A percentile compares a stretch with the other conserved stretches of the same genome.
phyloP scores from a whole-genome alignment of 2,329 filamentous ascomycete genomes.

The Hypomyces perniciosus region DNA sequence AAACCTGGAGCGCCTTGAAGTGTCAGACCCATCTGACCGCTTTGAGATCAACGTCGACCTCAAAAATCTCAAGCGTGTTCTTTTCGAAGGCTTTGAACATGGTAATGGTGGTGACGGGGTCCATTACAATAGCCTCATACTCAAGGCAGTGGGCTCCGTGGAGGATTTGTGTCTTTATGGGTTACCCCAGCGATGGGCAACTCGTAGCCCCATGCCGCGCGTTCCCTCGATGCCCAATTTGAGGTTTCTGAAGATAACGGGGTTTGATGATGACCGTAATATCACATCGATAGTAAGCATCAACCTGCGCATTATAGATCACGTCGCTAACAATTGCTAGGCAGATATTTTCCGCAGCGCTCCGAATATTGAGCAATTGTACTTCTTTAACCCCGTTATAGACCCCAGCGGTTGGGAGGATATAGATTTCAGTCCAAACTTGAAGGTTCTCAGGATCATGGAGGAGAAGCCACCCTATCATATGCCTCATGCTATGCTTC shows the following conservation, averaged over 20 bases:
- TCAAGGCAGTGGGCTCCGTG: constrained; percentile 18
- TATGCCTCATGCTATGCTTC: no score
- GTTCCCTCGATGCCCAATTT: constrained; percentile 23
- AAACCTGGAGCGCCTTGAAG: constrained; percentile 16
- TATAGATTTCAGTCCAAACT: no score
- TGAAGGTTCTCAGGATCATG: no score
- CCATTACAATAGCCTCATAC: constrained; percentile 13
- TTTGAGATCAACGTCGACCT: constrained; percentile 13
- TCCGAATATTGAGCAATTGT: constrained; percentile 28
- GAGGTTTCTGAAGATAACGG: constrained; percentile 18
- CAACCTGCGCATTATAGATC: constrained; percentile 10
- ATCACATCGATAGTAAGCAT: constrained; percentile 7
- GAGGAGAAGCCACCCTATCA: no score
- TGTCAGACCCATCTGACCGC: constrained; percentile 1
- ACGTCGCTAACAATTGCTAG: neutral
- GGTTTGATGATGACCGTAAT: neutral
- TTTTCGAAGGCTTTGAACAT: no score
- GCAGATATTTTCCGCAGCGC: neutral
- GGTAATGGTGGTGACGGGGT: no score
- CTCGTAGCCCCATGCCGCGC: neutral
- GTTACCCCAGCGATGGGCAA: constrained; percentile 18
- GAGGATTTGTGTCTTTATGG: constrained; percentile 20
- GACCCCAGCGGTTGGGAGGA: no score
- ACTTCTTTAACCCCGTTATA: constrained; percentile 12
- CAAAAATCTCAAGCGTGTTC: constrained; percentile 14